A percentile compares a stretch with the other conserved stretches of the same genome.
Evolutionary conservation across 352 stramenopile species (phyloP).

Genomic region (Phytophthora melonis): DNA sequence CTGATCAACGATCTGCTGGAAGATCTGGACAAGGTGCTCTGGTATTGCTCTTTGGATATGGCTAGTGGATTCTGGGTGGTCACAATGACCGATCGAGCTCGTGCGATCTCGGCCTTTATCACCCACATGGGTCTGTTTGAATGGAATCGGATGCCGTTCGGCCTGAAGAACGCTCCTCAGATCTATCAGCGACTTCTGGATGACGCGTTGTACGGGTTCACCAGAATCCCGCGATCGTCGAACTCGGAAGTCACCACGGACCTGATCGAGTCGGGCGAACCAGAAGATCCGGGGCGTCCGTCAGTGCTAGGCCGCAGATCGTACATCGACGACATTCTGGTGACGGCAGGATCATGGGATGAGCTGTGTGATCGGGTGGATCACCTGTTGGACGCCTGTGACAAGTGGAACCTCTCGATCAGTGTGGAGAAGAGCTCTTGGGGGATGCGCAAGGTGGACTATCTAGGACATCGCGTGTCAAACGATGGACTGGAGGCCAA

Average conservation of each 20-base stretch:
- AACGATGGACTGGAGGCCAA: conserved; percentile 14
- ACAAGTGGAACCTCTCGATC: too few species aligned
- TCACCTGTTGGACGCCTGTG: not conserved
- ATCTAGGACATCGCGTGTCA: conserved; percentile 17
- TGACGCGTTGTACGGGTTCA: not conserved
- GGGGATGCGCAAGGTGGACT: too few species aligned
- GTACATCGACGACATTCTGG: not conserved
- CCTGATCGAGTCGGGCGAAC: not conserved
- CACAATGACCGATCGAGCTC: too few species aligned
- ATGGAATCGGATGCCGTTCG: too few species aligned
- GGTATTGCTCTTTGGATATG: too few species aligned
- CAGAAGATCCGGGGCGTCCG: not conserved
- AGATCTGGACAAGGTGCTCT: not conserved
- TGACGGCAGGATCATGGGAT: not conserved
- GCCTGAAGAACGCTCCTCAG: too few species aligned
- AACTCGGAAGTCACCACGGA: not conserved
- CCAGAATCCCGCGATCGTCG: not conserved
- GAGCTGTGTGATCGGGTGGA: not conserved
- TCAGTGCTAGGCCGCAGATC: not conserved
- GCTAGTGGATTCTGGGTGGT: not conserved
- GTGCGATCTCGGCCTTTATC: too few species aligned
- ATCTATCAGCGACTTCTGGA: not conserved
- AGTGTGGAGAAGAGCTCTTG: too few species aligned
- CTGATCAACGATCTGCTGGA: not conserved
- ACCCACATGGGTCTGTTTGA: too few species aligned